Evolutionary conservation across 257 asterid species (phyloP).

Genomic region (Anisodus acutangulus): DNA sequence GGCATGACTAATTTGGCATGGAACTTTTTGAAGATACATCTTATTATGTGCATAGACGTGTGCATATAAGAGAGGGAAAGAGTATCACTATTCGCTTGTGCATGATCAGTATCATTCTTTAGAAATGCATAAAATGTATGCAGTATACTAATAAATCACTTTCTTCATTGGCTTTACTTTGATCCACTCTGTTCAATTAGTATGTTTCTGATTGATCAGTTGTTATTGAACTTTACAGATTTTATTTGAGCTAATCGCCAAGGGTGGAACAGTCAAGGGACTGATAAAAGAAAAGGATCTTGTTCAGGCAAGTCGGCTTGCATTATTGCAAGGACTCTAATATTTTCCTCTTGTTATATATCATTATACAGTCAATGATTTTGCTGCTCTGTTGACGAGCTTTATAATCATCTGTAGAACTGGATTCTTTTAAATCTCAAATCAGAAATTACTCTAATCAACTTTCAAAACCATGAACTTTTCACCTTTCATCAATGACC

Average conservation of each 20-base stretch:
- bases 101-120: conserved; percentile 9
- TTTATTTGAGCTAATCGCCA: conserved; percentile 80
- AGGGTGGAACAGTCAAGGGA: conserved; percentile 94
- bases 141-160: neutral
- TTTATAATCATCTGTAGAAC: neutral
- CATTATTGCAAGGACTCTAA: conserved; percentile 23
- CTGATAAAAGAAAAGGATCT: conserved; percentile 86
- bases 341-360: conserved; percentile 8
- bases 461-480: neutral
- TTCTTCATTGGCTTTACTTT: conserved; percentile 16
- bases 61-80: neutral
- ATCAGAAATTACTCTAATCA: neutral
- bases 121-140: neutral
- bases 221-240: conserved; percentile 55
- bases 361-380: neutral
- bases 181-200: conserved; percentile 4
- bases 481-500: neutral
- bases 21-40: conserved; percentile 2
- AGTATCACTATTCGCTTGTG: neutral
- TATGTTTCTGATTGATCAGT: neutral
- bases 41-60: neutral
- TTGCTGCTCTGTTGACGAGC: neutral
- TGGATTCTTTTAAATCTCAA: neutral
- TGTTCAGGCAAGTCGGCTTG: conserved; percentile 77
- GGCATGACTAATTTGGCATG: conserved; percentile 1